Percentiles rank a stretch among this genome's conserved stretches.
Conservation (phyloP, 2,329 filamentous ascomycete genomes). For the Ophiostoma sp. region DNA sequence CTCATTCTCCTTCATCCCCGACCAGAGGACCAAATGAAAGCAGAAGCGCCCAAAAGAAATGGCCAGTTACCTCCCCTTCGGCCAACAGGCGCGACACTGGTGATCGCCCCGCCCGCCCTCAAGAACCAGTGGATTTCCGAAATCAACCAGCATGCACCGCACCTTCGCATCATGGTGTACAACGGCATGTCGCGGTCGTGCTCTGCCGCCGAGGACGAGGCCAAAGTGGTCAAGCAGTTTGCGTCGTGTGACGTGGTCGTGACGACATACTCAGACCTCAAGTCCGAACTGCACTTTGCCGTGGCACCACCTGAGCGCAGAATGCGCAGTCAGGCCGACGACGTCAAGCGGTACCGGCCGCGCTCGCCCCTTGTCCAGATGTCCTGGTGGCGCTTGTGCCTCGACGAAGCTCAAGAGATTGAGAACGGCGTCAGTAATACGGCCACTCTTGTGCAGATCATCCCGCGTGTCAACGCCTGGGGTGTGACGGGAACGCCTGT, state of each 20-base stretch:
- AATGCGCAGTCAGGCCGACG: conserved; percentile 53
- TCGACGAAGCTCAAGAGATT: conserved; percentile 87
- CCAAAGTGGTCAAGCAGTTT: conserved; percentile 47
- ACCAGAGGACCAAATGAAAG: conserved; percentile 46
- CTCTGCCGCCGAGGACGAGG: conserved; percentile 42
- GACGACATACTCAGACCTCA: conserved; percentile 70
- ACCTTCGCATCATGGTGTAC: conserved; percentile 58
- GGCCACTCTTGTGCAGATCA: conserved; percentile 73
- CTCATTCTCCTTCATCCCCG: conserved; percentile 66
- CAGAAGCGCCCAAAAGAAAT: conserved; percentile 44
- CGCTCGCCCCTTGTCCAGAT: conserved; percentile 78
- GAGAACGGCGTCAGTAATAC: conserved; percentile 85
- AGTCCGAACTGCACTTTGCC: conserved; percentile 77
- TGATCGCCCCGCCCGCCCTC: conserved; percentile 60
- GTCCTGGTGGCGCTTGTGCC: conserved; percentile 81
- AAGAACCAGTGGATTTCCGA: conserved; percentile 63
- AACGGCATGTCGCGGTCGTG: conserved; percentile 46
- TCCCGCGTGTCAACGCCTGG: conserved; percentile 87
- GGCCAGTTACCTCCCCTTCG: conserved; percentile 52
- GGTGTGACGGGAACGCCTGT: conserved; percentile 89
- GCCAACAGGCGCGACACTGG: conserved; percentile 58
- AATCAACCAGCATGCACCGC: conserved; percentile 58
- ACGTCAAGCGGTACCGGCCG: conserved; percentile 60
- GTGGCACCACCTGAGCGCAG: conserved; percentile 66
- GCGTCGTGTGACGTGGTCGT: conserved; percentile 59